These are phyloP conservation scores for Hericium coralloides DNA, from an alignment of 768 basidiomycete species.

Conservation along the genomic window DNA sequence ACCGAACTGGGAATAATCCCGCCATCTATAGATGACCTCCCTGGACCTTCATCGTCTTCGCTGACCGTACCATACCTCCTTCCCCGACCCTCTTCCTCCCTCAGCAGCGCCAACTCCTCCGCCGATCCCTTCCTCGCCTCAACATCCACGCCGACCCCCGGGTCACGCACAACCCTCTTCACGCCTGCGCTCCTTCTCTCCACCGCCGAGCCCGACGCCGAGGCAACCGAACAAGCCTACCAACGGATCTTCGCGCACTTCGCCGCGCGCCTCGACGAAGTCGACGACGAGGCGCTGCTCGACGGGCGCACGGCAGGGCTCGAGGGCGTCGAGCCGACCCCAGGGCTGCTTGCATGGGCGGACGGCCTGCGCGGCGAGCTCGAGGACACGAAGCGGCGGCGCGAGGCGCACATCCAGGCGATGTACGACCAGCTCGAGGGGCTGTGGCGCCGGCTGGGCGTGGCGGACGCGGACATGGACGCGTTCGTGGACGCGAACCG, in stretches of 20 bases:
- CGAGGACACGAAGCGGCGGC: constrained; percentile 60
- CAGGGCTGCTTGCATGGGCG: constrained; percentile 67
- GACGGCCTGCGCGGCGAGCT: constrained; percentile 46
- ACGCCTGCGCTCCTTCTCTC: constrained; percentile 31
- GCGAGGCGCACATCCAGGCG: constrained; percentile 81
- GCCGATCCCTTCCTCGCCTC: constrained; percentile 30
- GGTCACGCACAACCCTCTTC: constrained; percentile 6
- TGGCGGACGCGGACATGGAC: constrained; percentile 75
- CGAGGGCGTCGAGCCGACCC: constrained; percentile 74
- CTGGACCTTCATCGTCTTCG: constrained; percentile 25
- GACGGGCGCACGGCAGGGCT: constrained; percentile 34
- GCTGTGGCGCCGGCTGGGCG: constrained; percentile 82
- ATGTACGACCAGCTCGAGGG: constrained; percentile 92
- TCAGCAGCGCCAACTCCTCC: constrained; percentile 18
- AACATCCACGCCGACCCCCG: constrained; percentile 29
- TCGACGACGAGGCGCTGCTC: constrained; percentile 20
- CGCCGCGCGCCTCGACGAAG: constrained; percentile 10
- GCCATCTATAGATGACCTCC: constrained; percentile 43
- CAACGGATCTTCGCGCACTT: constrained; percentile 14
- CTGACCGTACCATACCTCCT: constrained; percentile 16
- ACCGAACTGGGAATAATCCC: constrained; percentile 71
- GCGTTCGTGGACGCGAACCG: constrained; percentile 84
- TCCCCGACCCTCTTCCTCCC: constrained; percentile 24
- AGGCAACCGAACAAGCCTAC: constrained; percentile 5
- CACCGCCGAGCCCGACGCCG: constrained; percentile 15